phyloP scores from a whole-genome alignment of 345 rosid genomes.

The Aquilaria malaccensis region DNA sequence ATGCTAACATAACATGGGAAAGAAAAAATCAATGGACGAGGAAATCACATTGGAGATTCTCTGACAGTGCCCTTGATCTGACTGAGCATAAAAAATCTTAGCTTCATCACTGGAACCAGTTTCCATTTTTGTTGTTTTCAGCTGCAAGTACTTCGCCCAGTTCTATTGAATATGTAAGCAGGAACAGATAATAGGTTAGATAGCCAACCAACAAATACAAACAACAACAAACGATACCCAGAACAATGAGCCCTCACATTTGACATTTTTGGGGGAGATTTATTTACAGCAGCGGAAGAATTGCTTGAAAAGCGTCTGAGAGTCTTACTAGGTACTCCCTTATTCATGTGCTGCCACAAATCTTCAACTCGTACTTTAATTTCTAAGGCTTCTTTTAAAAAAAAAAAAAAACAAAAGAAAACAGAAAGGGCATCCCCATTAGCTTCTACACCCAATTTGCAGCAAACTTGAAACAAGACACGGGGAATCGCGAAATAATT shows the following conservation, averaged over 20 bases:
- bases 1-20: neutral
- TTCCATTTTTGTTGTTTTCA: slow-evolving; percentile 19
- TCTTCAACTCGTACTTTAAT: slow-evolving; percentile 37
- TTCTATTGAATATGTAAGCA: slow-evolving; percentile 21
- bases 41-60: slow-evolving; percentile 28
- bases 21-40: neutral
- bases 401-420: no score
- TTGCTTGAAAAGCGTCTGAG: slow-evolving; percentile 25
- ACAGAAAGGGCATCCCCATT: no score
- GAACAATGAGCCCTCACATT: slow-evolving; percentile 31
- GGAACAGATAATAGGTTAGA: neutral
- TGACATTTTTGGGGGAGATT: slow-evolving; percentile 21
- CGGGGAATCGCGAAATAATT: neutral
- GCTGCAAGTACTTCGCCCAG: slow-evolving; percentile 26
- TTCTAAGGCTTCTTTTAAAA: slow-evolving; percentile 14
- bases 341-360: slow-evolving; percentile 65
- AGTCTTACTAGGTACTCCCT: slow-evolving; percentile 30
- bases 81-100: slow-evolving; percentile 11
- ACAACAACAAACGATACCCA: neutral
- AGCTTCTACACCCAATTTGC: no score
- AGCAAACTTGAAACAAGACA: no score
- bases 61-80: slow-evolving; percentile 13
- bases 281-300: slow-evolving; percentile 18
- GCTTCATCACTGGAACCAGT: slow-evolving; percentile 33
- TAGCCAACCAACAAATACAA: no score